Base-by-base conservation (phyloP, 257 asterid species). In the Linaria vulgaris region DNA sequence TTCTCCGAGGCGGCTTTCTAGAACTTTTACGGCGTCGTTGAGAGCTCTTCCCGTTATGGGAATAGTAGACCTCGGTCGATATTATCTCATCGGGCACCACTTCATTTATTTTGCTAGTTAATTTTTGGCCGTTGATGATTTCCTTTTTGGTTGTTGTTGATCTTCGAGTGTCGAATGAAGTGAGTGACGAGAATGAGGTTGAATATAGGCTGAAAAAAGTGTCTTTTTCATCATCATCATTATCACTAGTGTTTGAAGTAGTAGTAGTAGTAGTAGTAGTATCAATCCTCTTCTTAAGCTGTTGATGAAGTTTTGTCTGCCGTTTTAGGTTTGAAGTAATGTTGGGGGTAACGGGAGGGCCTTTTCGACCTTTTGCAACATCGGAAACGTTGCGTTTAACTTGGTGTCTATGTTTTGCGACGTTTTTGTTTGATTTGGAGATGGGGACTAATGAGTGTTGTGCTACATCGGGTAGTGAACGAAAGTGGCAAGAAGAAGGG, bases 401-500 rank as follows among this genome's bases (percentile, higher is more conserved):
- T 64, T 47, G 55, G 37, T 68, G 8, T 39, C 10, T 14, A 12
- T 12, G 4, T 50, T 44, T 4, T 56, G 14, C 23, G 61, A 51
- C 0, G 66, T 56, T 23, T 44, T 66, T 62, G 23, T 47, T 37
- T 68, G 37, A 20, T 61, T 79, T 73, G n/a, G 81, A 9, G 75
- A 67, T 51, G 52, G 6, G 13, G 69, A 34, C 10, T 1, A 50
- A 71, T 34, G 76, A 68, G 76, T 66, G 56, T 1, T 85, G 70
- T 54, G 80, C 81, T 15, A 83, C 88, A 39, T 85, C 90, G 1
- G 83, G 69, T 7, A 68, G 37, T 9, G 57, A 54, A 47, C 78
- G 65, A 54, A 57, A 69, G 1, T 80, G 80, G 79, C 94, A 87
- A 27, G 86, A 84, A 44, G 95, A 83, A 76, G 88, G 87, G 12